Evolutionary conservation across 805 yeast genomes (phyloP), one percentile per base, ranked within the genome.

Genomic region (Starmerella apicola): DNA sequence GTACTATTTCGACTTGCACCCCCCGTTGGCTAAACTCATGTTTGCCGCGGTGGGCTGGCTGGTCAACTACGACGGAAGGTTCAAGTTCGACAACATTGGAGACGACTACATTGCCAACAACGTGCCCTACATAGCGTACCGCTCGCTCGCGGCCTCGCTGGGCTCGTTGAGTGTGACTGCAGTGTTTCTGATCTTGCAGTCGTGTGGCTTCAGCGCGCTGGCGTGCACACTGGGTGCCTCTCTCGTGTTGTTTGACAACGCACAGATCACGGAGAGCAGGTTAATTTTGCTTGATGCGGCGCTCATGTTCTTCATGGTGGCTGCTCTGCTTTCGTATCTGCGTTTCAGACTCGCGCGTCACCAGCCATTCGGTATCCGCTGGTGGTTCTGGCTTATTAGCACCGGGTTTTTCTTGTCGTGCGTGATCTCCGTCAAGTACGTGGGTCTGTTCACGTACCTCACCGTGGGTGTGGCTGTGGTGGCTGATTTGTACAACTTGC

Each of bases 1-100:
- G 54, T 84, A 81, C 58, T 88, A 86, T 60, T 93, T 83, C 58
- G 98, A 88, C 61, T 95, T 88, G 25, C 98, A 88, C 62, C 98
- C 98, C 36, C 98, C 98, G 1, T 66, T 88, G 52, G 97, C 96
- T 18, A 88, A 88, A 61, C 78, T 88, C 80, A 68, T 91, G 44
- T 82, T 84, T 43, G 97, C 94, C 0, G 66, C 83, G 30, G 77
- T 86, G 32, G 96, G 94, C 34, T 83, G 74, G 58, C 58, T 85
- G 44, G 88, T 91, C 29, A 86, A 85, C 13, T 85, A 78, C 62
- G 76, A 85, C 56, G 96, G 97, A 16, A 68, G 78, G 20, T 91
- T 86, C 73, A 82, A 74, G 48, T 91, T 91, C 65, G 88, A 81
- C 22, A 80, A 93, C 35, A 52, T 52, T 33, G 94, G 94, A 37